Base-by-base conservation (phyloP, 352 stramenopile species). In the Pythium guiyangense region DNA sequence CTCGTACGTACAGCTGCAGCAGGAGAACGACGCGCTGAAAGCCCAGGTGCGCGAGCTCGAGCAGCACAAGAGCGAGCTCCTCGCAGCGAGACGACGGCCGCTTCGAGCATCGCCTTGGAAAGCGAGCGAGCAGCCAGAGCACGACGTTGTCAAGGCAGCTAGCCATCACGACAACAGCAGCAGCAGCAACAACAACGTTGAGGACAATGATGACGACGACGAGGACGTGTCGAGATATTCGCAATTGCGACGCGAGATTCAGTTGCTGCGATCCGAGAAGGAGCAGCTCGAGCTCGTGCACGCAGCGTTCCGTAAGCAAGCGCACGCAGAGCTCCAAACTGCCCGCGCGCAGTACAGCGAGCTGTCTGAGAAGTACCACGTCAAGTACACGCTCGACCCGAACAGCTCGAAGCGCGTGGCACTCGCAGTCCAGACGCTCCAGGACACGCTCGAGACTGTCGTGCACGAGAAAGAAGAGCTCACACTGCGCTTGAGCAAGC, bases 401-500 rank as follows among this genome's bases (percentile, higher is more conserved):
- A 64, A 83, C 4, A 74, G 69, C 42, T 49, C 67, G 3, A 79
- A 86, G 46, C 67, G 79, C 20, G 69, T 78, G 29, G 74, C 77
- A 12, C 45, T 86, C 22, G 71, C 81, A 0, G 71, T 81, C 9
- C 64, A 76, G 22, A 78, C 69, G 20, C 64, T 88, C 45, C 72
- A 88, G 29, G 66, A 88, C 15, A 67, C 81, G 26, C 69, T 94
- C 25, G 74, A 90, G 9, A 67, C 73, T 17, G 67, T 73, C 2
- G 51, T 86, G 31, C 54, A 75, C 17, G 79, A 90, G 47, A 89
- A 92, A 49, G 79, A 90, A n/a, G 76, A 86, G 56, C 60, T 94
- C 14, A 62, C 57, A 4, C 57, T 79, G 17, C 58, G 73, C 10
- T 77, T 79, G 50, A 62, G 53, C 0, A 60, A 70, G 39, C 66